Evolutionary conservation across 1,284 basidiomycete genomes (phyloP).

Genomic region (Apiotrichum veenhuisii): DNA sequence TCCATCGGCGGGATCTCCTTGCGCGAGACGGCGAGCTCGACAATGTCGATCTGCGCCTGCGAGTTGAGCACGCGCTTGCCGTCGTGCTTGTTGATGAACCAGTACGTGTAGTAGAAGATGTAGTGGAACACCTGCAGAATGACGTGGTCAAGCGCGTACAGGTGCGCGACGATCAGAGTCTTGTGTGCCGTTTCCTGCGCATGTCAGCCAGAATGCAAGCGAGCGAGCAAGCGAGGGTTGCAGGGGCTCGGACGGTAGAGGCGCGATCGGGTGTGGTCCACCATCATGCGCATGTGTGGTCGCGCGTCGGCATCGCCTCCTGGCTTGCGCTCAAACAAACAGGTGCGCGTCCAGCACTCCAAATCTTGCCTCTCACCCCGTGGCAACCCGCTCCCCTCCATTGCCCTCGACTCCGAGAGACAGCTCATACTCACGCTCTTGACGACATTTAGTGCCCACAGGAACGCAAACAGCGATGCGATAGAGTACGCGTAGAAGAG

Average conservation of each 20-base stretch:
- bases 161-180: constrained; percentile 83
- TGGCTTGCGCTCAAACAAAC: no score
- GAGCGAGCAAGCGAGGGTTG: constrained; percentile 2
- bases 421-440: constrained; percentile 62
- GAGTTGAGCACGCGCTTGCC: constrained; percentile 75
- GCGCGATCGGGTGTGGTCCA: background rate
- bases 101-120: constrained; percentile 85
- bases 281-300: background rate
- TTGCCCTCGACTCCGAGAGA: no score
- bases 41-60: constrained; percentile 77
- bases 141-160: constrained; percentile 88
- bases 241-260: background rate
- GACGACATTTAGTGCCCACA: constrained; percentile 83
- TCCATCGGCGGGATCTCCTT: constrained; percentile 45
- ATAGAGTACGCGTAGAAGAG: constrained; percentile 91
- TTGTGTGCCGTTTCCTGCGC: constrained; percentile 84
- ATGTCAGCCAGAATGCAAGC: no score
- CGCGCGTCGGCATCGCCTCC: background rate
- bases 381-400: no score
- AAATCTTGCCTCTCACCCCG: no score
- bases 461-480: constrained; percentile 70
- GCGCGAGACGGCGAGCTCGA: constrained; percentile 50
- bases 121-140: constrained; percentile 89
- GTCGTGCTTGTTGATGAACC: constrained; percentile 85
- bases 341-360: no score